Conservation (phyloP, 495 filamentous ascomycete species). For the Elaphomyces granulatus region DNA sequence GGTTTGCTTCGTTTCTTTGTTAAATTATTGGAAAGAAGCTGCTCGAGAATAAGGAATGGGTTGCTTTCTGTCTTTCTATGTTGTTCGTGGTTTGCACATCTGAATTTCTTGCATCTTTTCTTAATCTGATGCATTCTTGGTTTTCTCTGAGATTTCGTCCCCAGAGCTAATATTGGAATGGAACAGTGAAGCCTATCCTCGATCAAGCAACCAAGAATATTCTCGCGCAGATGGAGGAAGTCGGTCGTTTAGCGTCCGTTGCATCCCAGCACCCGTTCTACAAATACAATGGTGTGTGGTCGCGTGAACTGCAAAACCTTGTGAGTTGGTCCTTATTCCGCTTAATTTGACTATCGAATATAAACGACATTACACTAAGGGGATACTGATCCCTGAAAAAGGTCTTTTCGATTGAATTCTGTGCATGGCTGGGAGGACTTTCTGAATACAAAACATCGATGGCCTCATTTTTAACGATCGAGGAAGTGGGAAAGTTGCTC, state of each 20-base stretch:
- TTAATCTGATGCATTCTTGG: too few species aligned
- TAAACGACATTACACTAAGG: too few species aligned
- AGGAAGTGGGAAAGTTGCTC: slow-evolving; percentile 67
- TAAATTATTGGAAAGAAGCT: too few species aligned
- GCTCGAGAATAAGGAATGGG: too few species aligned
- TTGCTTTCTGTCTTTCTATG: too few species aligned
- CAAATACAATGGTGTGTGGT: slow-evolving; percentile 85
- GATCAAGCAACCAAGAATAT: slow-evolving; percentile 29
- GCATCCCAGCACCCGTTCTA: slow-evolving; percentile 85
- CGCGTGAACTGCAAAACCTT: slow-evolving; percentile 68
- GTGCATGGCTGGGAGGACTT: slow-evolving; percentile 60
- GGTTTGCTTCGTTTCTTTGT: too few species aligned
- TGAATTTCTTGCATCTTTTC: too few species aligned
- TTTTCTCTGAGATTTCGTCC: too few species aligned
- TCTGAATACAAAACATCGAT: slow-evolving; percentile 26
- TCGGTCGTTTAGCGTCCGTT: slow-evolving; percentile 43
- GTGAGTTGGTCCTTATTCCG: slow-evolving; percentile 21
- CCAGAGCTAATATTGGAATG: slow-evolving; percentile 6
- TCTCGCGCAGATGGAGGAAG: slow-evolving; percentile 29
- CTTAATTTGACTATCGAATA: neutral
- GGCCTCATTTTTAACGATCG: slow-evolving; percentile 59
- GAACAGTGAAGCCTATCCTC: slow-evolving; percentile 31
- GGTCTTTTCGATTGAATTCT: slow-evolving; percentile 55
- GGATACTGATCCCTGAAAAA: too few species aligned
- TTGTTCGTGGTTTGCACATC: too few species aligned